Evolutionary conservation across 1,284 basidiomycete genomes (phyloP), one percentile per base, ranked within the genome.

Genomic region (Malassezia psittaci): DNA sequence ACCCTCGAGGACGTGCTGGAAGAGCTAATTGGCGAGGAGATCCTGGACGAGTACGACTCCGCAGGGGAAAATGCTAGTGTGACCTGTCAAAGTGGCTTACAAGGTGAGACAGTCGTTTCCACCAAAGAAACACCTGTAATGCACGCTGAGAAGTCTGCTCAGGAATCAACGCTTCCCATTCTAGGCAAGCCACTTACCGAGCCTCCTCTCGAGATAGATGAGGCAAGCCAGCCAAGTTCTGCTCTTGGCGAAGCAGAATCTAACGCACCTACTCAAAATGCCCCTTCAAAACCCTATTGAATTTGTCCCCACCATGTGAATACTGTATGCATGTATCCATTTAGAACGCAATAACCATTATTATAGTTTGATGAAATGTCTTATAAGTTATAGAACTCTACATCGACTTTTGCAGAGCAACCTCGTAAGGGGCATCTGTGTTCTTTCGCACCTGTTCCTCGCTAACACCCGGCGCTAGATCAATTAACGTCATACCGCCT

Each of bases 1-100:
- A 93, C 90, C 1, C 80, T 93, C 2, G 90, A 93, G 75, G 89
- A 93, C 63, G 87, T 93, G 15, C 79, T 93, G 9, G 89, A 93
- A 81, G 86, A 63, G 56, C 37, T 63, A 13, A 66, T 74, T 48
- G 65, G 66, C 33, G 68, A 71, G 50, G 72, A 74, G 52, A 74
- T 73, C 24, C 54, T 68, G 18, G 70, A 72, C 45, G 69, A 70
- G 50, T 70, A 69, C 49, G 67, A 72, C 42, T 64, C 64, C 7
- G 61, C 61, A 29, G 68, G 60, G n/a, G 65, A 68, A 7, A n/a
- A n/a, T 16, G n/a, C 24, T n/a, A 46, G 44, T 33, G 4, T 29
- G 24, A 29, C 7, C 24, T 29, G 24, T 29, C 24, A 29, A 29
- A 7, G 24, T 29, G 24, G 24, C 24, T 29, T 29, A 7, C 24